Base-by-base conservation (phyloP, 2,329 filamentous ascomycete genomes). In the Stachybotrys echinatus region DNA sequence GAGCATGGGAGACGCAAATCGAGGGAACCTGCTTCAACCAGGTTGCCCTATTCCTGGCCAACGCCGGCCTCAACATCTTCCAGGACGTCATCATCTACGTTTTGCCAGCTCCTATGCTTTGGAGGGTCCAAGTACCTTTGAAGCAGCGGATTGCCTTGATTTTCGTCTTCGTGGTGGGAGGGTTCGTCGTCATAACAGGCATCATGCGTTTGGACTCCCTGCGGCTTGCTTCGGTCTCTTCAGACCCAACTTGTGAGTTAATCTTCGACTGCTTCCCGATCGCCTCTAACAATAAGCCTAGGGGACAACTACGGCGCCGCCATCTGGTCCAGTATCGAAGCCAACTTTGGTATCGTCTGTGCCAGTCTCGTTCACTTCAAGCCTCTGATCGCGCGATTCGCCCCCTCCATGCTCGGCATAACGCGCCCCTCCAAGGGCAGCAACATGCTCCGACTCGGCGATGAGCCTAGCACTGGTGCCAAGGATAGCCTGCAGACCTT, bases 11-110 rank as follows among this genome's bases (percentile, higher is more conserved):
- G 14, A 40, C 38, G 2, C 3, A 3, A n/a, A 8, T 40, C 7
- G 12, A 10, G 19, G 38, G 38, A 40, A 40, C 38, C 17, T 40
- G 38, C 38, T 40, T 40, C 38, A 40, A 40, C 38, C 17, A 18
- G 17, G 38, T 40, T 18, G 38, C 38, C 6, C 38, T 40, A 2
- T 40, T 40, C 38, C 17, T 40, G 10, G 17, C 38, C 38, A 40
- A 40, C 38, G 38, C 38, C 6, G 66, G 61, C 1, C 65, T 78
- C 44, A 75, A 76, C 53, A 74, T 76, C n/a, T 63, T 63, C 3
- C 67, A 75, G 22, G 77, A 79, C 54, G 50, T 70, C 31, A 66
- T 67, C 55, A 65, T 80, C 10, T 65, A 78, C 45, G 47, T 61
- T 2, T 58, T 79, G 5, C 68, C 76, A 0, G 55, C 78, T 12